phyloP scores from a whole-genome alignment of 179 eudicot genomes.

The Sideroxylon spinosum region DNA sequence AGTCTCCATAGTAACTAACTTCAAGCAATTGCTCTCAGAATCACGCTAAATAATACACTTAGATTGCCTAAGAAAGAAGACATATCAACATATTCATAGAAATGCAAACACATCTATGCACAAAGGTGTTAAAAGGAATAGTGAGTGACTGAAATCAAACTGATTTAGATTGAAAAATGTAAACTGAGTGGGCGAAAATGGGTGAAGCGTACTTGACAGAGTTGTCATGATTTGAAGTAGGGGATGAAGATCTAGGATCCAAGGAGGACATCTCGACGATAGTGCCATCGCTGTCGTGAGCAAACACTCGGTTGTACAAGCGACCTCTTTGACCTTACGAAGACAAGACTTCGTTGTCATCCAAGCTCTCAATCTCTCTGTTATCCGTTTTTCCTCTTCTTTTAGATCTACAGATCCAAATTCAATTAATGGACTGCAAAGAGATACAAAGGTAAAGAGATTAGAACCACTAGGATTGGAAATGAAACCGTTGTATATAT shows the following conservation, averaged over 20 bases:
- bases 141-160: background rate
- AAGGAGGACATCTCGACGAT: slow-evolving; percentile 73
- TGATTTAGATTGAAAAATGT: background rate
- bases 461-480: slow-evolving; percentile 5
- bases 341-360: slow-evolving; percentile 32
- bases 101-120: background rate
- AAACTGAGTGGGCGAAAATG: background rate
- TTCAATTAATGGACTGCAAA: background rate
- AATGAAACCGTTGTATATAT: background rate
- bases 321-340: slow-evolving; percentile 34
- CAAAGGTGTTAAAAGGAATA: background rate
- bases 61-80: background rate
- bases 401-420: slow-evolving; percentile 15
- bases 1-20: too few species aligned
- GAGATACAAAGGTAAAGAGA: background rate
- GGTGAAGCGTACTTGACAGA: background rate
- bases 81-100: too few species aligned
- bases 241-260: slow-evolving; percentile 43
- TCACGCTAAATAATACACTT: background rate
- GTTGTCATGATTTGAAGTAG: slow-evolving; percentile 18
- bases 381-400: slow-evolving; percentile 24
- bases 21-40: background rate
- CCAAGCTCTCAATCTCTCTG: slow-evolving; percentile 38
- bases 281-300: slow-evolving; percentile 58
- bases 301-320: slow-evolving; percentile 58